Evolutionary conservation across 2,329 filamentous ascomycete species (phyloP), one percentile per base, ranked within the genome.

Genomic region (Cephalotrichum gorgonifer): DNA sequence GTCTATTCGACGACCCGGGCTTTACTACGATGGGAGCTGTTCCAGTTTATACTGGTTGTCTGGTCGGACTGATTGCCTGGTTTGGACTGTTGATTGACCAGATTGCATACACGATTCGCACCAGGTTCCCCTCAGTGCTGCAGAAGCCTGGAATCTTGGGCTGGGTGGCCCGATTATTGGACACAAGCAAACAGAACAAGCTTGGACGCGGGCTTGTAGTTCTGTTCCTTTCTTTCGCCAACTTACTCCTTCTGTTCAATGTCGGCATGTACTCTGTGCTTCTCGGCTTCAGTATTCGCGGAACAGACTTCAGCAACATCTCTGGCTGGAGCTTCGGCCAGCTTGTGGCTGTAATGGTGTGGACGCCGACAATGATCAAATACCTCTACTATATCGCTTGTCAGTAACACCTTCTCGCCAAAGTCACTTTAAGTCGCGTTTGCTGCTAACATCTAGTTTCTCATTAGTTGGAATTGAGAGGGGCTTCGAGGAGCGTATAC

Each of bases 341-440:
- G 43, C 15, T 44, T 12, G 27, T 44, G 17, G 26, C 43, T 12
- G 26, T 44, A 20, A 44, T 44, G 43, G 43, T 44, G 26, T 44
- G 43, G 43, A 30, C 43, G 5, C 43, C 43, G n/a, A 44, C 43
- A n/a, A 17, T 44, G 43, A 26, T 26, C 26, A 44, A 44, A 8
- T 44, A 44, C 22, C 14, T 44, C 12, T 44, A 44, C 26, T 44
- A 44, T 20, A n/a, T 44, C 14, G n/a, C n/a, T n/a, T 44, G 43
- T 44, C 5, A 44, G 43, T 3, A 6, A 12, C 15, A n/a, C 22
- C 26, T 26, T 6, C 31, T 27, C 2, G 4, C 22, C 17, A 7
- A 44, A n/a, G 14, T n/a, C 3, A 27, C 30, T 22, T 44, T 28
- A n/a, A 25, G 27, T 12, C 14, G 25, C 23, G 14, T 17, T 44